These are phyloP conservation scores for Rhodomyrtus tomentosa DNA, from an alignment of 345 rosid genomes.

Conservation along the genomic window DNA sequence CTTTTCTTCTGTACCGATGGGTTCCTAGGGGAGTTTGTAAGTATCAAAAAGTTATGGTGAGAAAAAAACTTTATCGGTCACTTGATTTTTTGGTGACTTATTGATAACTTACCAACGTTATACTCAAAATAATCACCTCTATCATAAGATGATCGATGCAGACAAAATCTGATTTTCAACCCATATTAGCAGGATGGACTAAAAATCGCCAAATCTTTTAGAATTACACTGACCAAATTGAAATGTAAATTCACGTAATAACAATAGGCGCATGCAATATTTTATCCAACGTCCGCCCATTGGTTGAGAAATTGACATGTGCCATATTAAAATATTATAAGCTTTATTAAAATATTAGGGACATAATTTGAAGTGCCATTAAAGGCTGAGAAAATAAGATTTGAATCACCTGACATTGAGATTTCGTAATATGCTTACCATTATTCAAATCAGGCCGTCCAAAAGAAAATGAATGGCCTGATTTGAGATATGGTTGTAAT, in stretches of 20 bases:
- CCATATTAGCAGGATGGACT: background rate
- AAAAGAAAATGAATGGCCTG: too few species aligned
- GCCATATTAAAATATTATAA: too few species aligned
- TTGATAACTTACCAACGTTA: background rate
- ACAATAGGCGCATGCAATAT: too few species aligned
- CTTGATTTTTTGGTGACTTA: background rate
- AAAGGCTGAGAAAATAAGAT: too few species aligned
- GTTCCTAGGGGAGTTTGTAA: background rate
- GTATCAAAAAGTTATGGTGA: background rate
- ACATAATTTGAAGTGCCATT: too few species aligned
- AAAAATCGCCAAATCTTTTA: background rate
- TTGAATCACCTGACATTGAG: too few species aligned
- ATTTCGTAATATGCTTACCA: too few species aligned
- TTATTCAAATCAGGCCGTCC: too few species aligned
- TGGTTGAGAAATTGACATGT: too few species aligned
- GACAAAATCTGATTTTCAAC: background rate
- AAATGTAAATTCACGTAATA: background rate
- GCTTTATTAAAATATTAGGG: too few species aligned
- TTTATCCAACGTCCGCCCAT: too few species aligned
- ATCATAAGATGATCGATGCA: rapidly evolving
- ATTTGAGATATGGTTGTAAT: too few species aligned
- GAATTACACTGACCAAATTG: background rate
- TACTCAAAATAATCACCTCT: background rate
- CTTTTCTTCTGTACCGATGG: background rate
- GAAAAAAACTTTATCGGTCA: background rate